Base-by-base conservation (phyloP, 1,284 basidiomycete species). In the Trametes versicolor region DNA sequence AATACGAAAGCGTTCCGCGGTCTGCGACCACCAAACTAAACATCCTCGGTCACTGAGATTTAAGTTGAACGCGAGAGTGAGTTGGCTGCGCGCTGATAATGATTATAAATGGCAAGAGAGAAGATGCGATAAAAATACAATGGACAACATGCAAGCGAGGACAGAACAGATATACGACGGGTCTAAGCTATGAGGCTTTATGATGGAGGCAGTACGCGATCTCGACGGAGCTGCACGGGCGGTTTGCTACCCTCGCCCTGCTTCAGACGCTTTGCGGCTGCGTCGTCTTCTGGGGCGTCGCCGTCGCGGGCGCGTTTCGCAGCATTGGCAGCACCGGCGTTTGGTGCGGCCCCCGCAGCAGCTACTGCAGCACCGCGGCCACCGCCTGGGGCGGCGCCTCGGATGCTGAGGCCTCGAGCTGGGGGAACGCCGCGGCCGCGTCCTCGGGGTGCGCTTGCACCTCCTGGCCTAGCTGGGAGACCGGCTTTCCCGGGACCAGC, bases 231-330 rank as follows among this genome's bases (percentile, higher is more conserved):
- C 23, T 66, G 65, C 23, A 79, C 72, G 2, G 77, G 76, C 2
- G 66, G 27, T 60, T 73, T 76, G 53, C 65, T 65, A 7, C 67
- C 70, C 32, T 71, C 71, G 13, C 73, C 76, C 23, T 89, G 87
- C 74, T 91, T 93, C 65, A 92, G 69, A 43, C 91, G 85, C 72
- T 93, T 93, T 0, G 86, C 89, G 21, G 92, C 79, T 6, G 90
- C 86, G 69, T 88, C 87, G 37, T 88, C 88, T 0, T 76, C 66
- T 1, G 80, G 48, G 1, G 75, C 67, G 25, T 82, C 77, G 21
- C 78, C 82, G 45, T 89, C 91, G 23, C 90, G 82, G 45, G 85
- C 83, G 23, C 91, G 85, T 71, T 93, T 93, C 23, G 72, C 79
- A 15, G 89, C 88, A 13, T 89, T 90, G 21, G 54, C 23, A n/a